Percentiles rank a stretch among this genome's conserved stretches.
Evolutionary conservation across 179 eudicot species (phyloP).

Genomic region (Spinacia oleracea): DNA sequence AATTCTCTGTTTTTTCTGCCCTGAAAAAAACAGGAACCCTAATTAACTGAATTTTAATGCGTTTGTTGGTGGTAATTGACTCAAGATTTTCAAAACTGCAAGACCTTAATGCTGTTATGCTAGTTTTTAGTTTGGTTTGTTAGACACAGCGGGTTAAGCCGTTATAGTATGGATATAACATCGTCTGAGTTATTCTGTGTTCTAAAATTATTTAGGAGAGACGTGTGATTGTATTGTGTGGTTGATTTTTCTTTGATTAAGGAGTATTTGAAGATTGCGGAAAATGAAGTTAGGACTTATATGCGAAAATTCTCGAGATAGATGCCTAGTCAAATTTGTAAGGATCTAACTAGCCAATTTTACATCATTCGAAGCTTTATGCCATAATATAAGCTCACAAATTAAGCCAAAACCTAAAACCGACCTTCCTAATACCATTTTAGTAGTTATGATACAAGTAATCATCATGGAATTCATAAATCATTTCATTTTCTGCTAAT

Average conservation of each 20-base stretch:
- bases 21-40: not conserved
- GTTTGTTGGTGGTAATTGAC: not conserved
- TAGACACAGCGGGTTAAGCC: not conserved
- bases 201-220: no score
- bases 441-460: not conserved
- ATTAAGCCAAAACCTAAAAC: no score
- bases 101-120: no score
- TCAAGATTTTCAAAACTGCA: not conserved
- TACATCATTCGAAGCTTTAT: not conserved
- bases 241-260: not conserved
- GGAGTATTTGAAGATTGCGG: not conserved
- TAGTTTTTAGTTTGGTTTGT: not conserved
- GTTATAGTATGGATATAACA: no score
- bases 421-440: no score
- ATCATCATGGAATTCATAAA: not conserved
- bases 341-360: no score
- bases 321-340: no score
- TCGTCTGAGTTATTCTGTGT: not conserved
- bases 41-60: not conserved
- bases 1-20: not conserved
- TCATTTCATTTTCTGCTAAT: not conserved
- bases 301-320: not conserved
- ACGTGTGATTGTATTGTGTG: not conserved
- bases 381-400: no score
- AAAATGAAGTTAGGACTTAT: not conserved